phyloP scores from a whole-genome alignment of 1,284 basidiomycete genomes.

The Sanghuangporus baumii region DNA sequence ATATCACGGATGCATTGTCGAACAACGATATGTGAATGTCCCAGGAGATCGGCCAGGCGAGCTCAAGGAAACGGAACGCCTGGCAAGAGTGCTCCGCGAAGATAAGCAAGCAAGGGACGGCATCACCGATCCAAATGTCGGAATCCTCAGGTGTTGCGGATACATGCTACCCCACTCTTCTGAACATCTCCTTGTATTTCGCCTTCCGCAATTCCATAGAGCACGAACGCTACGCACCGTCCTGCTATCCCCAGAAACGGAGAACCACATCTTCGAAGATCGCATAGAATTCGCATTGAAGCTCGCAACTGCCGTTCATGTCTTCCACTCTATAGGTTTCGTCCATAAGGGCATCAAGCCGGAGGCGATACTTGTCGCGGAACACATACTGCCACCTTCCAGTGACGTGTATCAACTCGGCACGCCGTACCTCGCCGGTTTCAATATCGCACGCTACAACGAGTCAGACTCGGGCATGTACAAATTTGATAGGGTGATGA shows the following conservation, averaged over 20 bases:
- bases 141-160: conserved; percentile 3
- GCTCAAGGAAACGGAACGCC: not conserved
- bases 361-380: not conserved
- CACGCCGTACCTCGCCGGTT: conserved; percentile 3
- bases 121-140: not conserved
- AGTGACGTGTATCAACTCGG: not conserved
- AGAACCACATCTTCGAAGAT: not conserved
- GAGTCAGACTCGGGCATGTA: not conserved
- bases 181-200: not conserved
- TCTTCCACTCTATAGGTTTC: conserved; percentile 2
- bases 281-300: conserved; percentile 1
- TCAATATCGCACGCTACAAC: not conserved
- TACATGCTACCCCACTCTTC: not conserved
- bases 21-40: not conserved
- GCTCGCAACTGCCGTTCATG: conserved; percentile 1
- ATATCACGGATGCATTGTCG: conserved; percentile 1
- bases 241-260: not conserved
- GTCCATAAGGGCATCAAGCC: conserved; percentile 1
- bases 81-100: not conserved
- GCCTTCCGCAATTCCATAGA: not conserved
- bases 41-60: not conserved
- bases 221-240: not conserved
- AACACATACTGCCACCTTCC: not conserved
- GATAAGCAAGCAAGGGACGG: not conserved
- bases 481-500: not conserved